These are phyloP conservation scores for Ganoderma boninense DNA, from an alignment of 1,284 basidiomycete species.

Conservation along the genomic window DNA sequence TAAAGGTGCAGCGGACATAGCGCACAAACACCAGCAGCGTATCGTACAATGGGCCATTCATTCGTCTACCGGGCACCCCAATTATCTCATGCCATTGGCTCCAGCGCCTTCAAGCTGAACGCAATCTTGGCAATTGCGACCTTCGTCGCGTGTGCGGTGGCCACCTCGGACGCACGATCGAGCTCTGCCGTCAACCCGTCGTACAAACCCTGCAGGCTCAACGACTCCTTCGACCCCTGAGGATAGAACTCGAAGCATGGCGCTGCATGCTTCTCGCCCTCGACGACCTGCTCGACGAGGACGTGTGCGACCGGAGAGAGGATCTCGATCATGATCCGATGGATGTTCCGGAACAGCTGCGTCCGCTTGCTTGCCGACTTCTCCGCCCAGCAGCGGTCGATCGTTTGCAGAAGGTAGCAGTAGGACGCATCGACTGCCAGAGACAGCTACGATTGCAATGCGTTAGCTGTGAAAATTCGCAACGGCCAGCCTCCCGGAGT, in stretches of 20 bases:
- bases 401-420: conserved; percentile 33
- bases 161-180: neutral
- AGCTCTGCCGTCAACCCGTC: conserved; percentile 8
- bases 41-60: neutral
- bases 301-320: conserved; percentile 22
- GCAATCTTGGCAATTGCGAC: conserved; percentile 12
- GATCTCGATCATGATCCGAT: conserved; percentile 29
- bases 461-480: neutral
- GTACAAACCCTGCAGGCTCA: conserved; percentile 1
- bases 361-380: conserved; percentile 11
- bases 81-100: neutral
- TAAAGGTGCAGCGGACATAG: no score
- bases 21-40: no score
- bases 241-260: conserved; percentile 28
- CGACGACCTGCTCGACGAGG: conserved; percentile 26
- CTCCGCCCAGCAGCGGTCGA: conserved; percentile 29
- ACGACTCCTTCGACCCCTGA: neutral
- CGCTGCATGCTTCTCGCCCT: conserved; percentile 13
- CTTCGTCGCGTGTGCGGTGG: neutral
- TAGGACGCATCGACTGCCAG: conserved; percentile 30
- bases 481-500: neutral
- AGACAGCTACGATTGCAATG: conserved; percentile 19
- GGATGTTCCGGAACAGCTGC: conserved; percentile 25
- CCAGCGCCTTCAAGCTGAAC: conserved; percentile 11
- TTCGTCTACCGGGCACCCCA: neutral